Evolutionary conservation across 768 basidiomycete species (phyloP).

Genomic region (Trametes cubensis): DNA sequence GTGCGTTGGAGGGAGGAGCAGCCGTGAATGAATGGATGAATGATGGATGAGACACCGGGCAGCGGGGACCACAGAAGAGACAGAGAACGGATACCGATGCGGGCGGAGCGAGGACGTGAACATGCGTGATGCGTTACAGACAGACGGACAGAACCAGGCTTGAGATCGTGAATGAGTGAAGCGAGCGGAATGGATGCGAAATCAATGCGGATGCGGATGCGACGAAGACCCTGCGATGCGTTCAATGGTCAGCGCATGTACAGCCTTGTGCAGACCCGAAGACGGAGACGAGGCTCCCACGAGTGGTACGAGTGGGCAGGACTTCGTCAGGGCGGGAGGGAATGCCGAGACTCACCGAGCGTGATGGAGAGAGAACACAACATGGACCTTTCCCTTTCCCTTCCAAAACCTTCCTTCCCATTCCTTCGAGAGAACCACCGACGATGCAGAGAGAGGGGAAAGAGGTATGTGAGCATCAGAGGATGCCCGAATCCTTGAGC

Average conservation of each 20-base stretch:
- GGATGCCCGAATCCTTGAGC: constrained; percentile 81
- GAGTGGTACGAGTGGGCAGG: too few species aligned
- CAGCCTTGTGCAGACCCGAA: background rate
- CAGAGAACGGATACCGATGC: background rate
- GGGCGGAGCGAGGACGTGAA: constrained; percentile 9
- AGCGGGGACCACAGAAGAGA: too few species aligned
- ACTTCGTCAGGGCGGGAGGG: too few species aligned
- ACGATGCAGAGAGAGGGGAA: background rate
- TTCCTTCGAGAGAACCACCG: background rate
- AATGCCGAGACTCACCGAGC: constrained; percentile 17
- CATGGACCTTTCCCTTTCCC: background rate
- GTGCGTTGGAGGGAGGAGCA: constrained; percentile 4
- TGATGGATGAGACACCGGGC: too few species aligned
- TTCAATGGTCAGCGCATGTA: background rate
- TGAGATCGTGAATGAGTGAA: constrained; percentile 8
- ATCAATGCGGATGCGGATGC: constrained; percentile 7
- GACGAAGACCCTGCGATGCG: constrained; percentile 7
- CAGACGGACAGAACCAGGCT: background rate
- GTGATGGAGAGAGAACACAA: constrained; percentile 1
- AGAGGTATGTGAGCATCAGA: constrained; percentile 32
- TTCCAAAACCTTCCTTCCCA: background rate
- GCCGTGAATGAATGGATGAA: constrained; percentile 16
- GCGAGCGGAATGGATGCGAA: too few species aligned
- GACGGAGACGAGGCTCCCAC: background rate
- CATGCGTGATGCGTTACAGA: constrained; percentile 9